These are phyloP conservation scores for Phymatotrichopsis omnivora DNA, from an alignment of 2,329 filamentous ascomycete species.

Conservation along the genomic window DNA sequence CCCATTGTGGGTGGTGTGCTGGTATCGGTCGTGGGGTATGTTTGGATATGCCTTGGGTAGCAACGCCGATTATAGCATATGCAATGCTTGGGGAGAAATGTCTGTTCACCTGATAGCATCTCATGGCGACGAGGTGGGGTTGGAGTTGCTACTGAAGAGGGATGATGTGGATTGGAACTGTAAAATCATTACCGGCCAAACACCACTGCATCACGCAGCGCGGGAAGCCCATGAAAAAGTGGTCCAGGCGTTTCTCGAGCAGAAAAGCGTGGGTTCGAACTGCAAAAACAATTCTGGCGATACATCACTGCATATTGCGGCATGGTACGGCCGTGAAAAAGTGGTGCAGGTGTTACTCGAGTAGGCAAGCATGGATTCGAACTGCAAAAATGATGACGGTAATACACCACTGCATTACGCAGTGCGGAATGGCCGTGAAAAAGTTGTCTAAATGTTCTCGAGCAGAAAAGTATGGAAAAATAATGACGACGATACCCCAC, in stretches of 20 bases:
- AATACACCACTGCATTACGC: constrained; percentile 29
- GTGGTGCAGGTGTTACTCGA: constrained; percentile 19
- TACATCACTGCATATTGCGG: constrained; percentile 21
- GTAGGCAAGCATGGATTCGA: constrained; percentile 13
- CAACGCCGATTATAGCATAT: constrained; percentile 6
- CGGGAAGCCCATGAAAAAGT: too few species aligned
- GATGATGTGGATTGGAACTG: too few species aligned
- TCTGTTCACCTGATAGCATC: constrained; percentile 15
- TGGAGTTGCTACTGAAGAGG: neutral
- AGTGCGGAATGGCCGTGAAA: constrained; percentile 18
- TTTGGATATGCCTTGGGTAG: neutral
- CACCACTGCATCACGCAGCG: too few species aligned
- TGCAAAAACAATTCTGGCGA: constrained; percentile 18
- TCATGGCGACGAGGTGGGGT: constrained; percentile 9
- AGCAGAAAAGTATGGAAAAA: constrained; percentile 3
- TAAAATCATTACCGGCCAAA: too few species aligned
- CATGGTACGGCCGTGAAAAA: constrained; percentile 16
- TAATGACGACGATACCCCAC: constrained; percentile 19
- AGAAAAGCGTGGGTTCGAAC: constrained; percentile 5
- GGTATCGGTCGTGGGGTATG: neutral
- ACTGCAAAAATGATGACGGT: constrained; percentile 22
- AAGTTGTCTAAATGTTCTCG: constrained; percentile 19
- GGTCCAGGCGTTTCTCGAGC: too few species aligned
- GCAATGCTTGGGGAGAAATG: constrained; percentile 9
- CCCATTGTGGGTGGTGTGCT: neutral